phyloP scores from a whole-genome alignment of 768 basidiomycete genomes.

The Panellus pusillus region DNA sequence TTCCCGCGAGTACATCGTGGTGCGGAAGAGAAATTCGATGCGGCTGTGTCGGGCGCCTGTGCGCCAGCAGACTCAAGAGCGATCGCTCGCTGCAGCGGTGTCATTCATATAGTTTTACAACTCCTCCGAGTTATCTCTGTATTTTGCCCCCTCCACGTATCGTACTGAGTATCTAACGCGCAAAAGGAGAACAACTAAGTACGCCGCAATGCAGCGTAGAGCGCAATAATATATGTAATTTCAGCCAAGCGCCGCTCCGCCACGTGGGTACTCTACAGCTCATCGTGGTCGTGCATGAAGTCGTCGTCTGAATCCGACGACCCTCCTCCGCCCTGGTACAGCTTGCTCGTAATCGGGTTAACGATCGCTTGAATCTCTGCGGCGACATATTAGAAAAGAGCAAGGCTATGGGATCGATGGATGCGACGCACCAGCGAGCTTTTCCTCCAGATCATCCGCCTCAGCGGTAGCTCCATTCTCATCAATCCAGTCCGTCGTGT shows the following conservation, averaged over 20 bases:
- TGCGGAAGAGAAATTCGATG: too few relatives aligned
- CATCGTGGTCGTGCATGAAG: slow-evolving; percentile 50
- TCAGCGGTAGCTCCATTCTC: slow-evolving; percentile 73
- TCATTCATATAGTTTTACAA: too few relatives aligned
- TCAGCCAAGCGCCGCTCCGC: background rate
- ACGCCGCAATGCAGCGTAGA: too few relatives aligned
- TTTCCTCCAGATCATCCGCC: slow-evolving; percentile 91
- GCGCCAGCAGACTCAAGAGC: too few relatives aligned
- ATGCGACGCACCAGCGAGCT: slow-evolving; percentile 53
- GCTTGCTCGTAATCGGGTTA: slow-evolving; percentile 83
- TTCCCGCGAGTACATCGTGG: too few relatives aligned
- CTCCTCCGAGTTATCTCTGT: too few relatives aligned
- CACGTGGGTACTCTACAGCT: slow-evolving; percentile 37
- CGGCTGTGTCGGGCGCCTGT: too few relatives aligned
- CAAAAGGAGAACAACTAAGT: too few relatives aligned
- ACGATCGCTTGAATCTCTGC: slow-evolving; percentile 71
- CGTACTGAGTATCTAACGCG: too few relatives aligned
- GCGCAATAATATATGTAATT: slow-evolving; percentile 1
- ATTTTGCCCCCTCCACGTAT: too few relatives aligned
- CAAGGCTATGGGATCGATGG: background rate
- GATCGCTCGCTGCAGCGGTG: too few relatives aligned
- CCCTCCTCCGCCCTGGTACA: slow-evolving; percentile 46
- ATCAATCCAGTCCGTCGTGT: slow-evolving; percentile 91
- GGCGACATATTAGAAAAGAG: slow-evolving; percentile 2
- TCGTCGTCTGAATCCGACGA: slow-evolving; percentile 39